Conservation (phyloP, 2,329 filamentous ascomycete species). For the Diplodia seriata region DNA sequence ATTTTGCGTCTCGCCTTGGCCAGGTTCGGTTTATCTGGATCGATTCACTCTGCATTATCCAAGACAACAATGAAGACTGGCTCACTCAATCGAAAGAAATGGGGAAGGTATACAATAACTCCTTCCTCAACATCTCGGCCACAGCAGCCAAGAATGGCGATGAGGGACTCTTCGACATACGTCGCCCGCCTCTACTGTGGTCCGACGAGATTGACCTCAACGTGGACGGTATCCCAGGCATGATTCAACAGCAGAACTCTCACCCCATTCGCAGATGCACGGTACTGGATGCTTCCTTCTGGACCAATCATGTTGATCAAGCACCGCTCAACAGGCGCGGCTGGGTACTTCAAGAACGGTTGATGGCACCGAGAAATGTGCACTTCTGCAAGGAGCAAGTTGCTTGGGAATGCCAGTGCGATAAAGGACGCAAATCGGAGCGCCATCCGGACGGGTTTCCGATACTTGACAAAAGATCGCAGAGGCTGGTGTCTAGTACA, state of each 20-base stretch:
- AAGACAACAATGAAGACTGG: no score
- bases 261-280: background rate
- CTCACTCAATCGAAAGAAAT: background rate
- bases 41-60: no score
- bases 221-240: background rate
- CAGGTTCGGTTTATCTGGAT: no score
- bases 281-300: background rate
- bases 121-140: background rate
- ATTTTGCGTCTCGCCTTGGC: no score
- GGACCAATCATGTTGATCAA: background rate
- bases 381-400: background rate
- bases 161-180: background rate
- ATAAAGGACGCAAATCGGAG: background rate
- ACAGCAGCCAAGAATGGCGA: background rate
- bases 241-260: accelerated
- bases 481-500: background rate
- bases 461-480: accelerated
- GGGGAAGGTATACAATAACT: background rate
- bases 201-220: background rate
- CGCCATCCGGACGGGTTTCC: background rate
- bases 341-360: background rate
- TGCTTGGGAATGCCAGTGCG: background rate
- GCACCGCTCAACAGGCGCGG: background rate
- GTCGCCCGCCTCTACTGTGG: background rate
- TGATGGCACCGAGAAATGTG: background rate